A percentile compares a stretch with the other conserved stretches of the same genome.
These are phyloP conservation scores for Aspergillus ochraceus DNA, from an alignment of 2,329 filamentous ascomycete species.

Conservation along the genomic window DNA sequence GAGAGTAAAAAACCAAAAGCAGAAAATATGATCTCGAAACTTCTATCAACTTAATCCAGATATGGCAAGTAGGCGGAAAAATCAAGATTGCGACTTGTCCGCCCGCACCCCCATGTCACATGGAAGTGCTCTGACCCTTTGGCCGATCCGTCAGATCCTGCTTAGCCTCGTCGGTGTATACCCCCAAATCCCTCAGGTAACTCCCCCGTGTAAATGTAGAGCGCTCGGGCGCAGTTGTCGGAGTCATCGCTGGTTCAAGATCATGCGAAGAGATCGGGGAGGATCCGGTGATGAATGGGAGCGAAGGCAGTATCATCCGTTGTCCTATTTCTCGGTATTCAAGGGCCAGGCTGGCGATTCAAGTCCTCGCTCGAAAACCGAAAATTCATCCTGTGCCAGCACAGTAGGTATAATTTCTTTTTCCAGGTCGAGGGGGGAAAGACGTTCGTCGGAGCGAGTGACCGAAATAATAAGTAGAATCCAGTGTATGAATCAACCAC, in stretches of 20 bases:
- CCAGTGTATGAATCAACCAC: constrained; percentile 7
- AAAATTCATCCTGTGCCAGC: constrained; percentile 16
- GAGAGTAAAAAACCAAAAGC: background rate
- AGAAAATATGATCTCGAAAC: background rate
- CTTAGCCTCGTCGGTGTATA: background rate
- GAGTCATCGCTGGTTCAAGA: background rate
- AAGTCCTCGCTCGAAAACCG: background rate
- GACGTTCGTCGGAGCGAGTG: constrained; percentile 9
- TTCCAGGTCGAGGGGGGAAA: background rate
- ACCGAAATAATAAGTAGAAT: constrained; percentile 3
- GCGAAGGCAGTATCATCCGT: background rate
- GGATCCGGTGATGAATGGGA: background rate
- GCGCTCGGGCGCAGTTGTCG: background rate
- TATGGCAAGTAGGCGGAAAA: background rate
- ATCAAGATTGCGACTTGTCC: background rate
- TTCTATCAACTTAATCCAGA: constrained; percentile 1
- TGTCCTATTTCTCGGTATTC: background rate
- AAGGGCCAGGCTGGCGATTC: background rate
- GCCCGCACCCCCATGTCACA: constrained; percentile 1
- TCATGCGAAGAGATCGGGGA: background rate
- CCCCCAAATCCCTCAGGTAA: no score
- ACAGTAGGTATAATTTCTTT: constrained; percentile 11
- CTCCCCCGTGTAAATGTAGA: no score
- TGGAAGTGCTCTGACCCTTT: background rate
- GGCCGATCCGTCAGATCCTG: background rate